Conservation (phyloP, 306 rosid genomes). For the Ormosia semicastrata region DNA sequence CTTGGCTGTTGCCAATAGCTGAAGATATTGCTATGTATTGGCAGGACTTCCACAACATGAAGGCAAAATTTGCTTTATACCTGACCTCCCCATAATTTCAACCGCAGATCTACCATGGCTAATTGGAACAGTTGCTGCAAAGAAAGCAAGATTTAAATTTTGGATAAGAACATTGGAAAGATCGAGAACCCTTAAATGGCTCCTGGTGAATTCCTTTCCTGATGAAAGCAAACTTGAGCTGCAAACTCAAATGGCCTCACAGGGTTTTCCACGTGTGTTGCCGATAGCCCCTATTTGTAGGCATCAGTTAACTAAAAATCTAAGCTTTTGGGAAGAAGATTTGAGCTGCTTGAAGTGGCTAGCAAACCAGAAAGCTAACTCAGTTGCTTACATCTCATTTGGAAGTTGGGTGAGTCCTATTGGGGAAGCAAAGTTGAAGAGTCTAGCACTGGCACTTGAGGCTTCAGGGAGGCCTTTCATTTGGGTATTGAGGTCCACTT, state of each 20-base stretch:
- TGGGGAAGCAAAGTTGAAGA: conserved; percentile 55
- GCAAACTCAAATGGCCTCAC: background rate
- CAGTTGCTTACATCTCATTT: conserved; percentile 74
- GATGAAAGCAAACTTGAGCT: conserved; percentile 39
- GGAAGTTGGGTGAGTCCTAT: conserved; percentile 93
- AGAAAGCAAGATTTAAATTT: conserved; percentile 68
- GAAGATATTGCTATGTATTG: background rate
- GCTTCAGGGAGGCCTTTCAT: conserved; percentile 59
- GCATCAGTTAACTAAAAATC: conserved; percentile 17
- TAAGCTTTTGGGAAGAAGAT: conserved; percentile 82
- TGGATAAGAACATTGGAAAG: conserved; percentile 77
- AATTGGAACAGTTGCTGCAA: conserved; percentile 61
- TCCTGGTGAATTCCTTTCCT: conserved; percentile 66
- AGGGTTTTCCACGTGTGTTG: conserved; percentile 26
- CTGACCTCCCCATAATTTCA: conserved; percentile 48
- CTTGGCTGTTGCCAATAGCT: background rate
- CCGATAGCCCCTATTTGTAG: conserved; percentile 51
- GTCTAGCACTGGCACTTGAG: conserved; percentile 63
- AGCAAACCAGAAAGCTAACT: conserved; percentile 33
- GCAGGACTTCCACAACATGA: conserved; percentile 61
- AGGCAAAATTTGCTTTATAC: conserved; percentile 33
- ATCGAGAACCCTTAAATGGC: conserved; percentile 52
- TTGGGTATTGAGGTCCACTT: conserved; percentile 64
- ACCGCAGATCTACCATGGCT: conserved; percentile 84
- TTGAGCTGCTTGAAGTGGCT: conserved; percentile 67